Evolutionary conservation across 345 rosid species (phyloP).

Genomic region (Aegle marmelos): DNA sequence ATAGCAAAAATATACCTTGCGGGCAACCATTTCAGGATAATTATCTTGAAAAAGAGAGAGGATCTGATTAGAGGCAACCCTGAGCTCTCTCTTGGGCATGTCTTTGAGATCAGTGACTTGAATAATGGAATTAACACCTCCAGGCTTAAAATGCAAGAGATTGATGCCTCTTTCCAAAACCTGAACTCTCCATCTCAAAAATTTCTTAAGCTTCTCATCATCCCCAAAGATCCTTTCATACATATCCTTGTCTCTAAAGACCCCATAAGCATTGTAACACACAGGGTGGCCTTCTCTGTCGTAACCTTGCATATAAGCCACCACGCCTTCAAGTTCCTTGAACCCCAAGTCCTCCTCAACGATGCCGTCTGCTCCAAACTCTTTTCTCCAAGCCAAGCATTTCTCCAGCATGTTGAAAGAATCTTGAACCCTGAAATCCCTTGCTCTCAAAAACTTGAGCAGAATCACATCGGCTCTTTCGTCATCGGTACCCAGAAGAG

Average conservation of each 20-base stretch:
- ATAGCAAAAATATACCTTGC: conserved; percentile 51
- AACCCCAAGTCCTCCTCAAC: conserved; percentile 81
- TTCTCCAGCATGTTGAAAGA: conserved; percentile 65
- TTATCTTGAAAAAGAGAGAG: conserved; percentile 93
- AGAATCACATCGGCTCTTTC: conserved; percentile 80
- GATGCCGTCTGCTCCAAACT: conserved; percentile 65
- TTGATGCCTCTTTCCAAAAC: conserved; percentile 85
- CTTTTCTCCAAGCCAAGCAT: conserved; percentile 78
- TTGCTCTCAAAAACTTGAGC: conserved; percentile 80
- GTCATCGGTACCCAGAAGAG: conserved; percentile 49
- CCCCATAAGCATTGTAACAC: conserved; percentile 90
- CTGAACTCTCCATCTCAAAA: conserved; percentile 91
- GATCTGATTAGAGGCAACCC: conserved; percentile 87
- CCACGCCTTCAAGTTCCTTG: conserved; percentile 80
- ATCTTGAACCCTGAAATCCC: conserved; percentile 75
- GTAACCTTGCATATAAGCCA: conserved; percentile 86
- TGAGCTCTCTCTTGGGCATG: conserved; percentile 94
- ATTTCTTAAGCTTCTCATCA: conserved; percentile 77
- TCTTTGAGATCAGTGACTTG: conserved; percentile 95
- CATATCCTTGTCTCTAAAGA: conserved; percentile 75
- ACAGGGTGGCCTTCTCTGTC: conserved; percentile 91
- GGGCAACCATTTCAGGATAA: conserved; percentile 99
- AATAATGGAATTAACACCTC: conserved; percentile 85
- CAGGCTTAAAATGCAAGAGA: conserved; percentile 81
- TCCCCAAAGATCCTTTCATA: conserved; percentile 87